Percentiles rank a stretch among this genome's conserved stretches.
phyloP scores from a whole-genome alignment of 805 yeast genomes.

The Wickerhamomyces silvicola region DNA sequence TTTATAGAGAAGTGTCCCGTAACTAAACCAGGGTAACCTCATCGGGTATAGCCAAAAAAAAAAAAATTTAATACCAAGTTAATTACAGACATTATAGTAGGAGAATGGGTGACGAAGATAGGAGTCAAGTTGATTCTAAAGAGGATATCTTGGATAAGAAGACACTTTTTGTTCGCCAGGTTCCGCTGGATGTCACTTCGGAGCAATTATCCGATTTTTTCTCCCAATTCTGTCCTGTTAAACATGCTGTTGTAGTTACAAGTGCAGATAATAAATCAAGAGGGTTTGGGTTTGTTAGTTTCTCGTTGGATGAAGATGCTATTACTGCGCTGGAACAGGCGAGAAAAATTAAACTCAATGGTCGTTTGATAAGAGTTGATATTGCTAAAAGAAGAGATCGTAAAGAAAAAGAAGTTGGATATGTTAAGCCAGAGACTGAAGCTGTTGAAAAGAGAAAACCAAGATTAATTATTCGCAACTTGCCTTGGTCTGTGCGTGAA shows the following conservation, averaged over 20 bases:
- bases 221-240: conserved; percentile 89
- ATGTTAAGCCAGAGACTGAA: conserved; percentile 15
- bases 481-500: conserved; percentile 92
- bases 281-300: conserved; percentile 95
- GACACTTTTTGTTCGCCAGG: conserved; percentile 79
- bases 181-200: conserved; percentile 75
- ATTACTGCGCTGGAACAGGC: conserved; percentile 62
- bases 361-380: conserved; percentile 66
- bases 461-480: conserved; percentile 79
- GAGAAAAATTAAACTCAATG: conserved; percentile 59
- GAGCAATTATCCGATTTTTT: conserved; percentile 81
- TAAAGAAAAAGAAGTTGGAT: conserved; percentile 18
- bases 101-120: conserved; percentile 8
- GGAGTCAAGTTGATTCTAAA: conserved; percentile 1
- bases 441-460: conserved; percentile 75
- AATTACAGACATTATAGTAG: no score
- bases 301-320: conserved; percentile 81
- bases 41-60: conserved; percentile 5
- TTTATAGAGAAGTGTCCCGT: background rate
- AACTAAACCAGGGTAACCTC: conserved; percentile 10
- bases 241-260: conserved; percentile 86
- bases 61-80: conserved; percentile 4
- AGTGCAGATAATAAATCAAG: conserved; percentile 72
- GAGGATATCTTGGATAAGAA: conserved; percentile 31
- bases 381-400: conserved; percentile 91